Evolutionary conservation across 2,329 filamentous ascomycete species (phyloP).

Genomic region (Teratosphaeriaceae sp.): DNA sequence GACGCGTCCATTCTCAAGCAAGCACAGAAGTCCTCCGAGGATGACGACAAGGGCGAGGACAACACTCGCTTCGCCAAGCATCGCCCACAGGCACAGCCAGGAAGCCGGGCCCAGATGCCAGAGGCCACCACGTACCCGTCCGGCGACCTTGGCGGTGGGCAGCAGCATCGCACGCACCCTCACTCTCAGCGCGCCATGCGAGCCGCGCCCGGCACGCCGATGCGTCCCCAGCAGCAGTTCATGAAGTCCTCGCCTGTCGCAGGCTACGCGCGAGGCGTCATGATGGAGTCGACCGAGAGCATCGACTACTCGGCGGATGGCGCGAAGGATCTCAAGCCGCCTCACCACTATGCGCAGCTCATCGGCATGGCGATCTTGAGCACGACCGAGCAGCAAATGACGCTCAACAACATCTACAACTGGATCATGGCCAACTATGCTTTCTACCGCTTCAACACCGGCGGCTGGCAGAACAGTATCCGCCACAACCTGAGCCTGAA

Average conservation of each 20-base stretch:
- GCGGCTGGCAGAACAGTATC: constrained; percentile 98
- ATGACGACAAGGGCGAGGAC: constrained; percentile 34
- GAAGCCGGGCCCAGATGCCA: constrained; percentile 14
- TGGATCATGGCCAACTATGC: constrained; percentile 89
- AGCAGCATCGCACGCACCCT: constrained; percentile 28
- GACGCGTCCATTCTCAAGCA: constrained; percentile 33
- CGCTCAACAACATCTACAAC: constrained; percentile 85
- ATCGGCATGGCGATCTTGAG: constrained; percentile 94
- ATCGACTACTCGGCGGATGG: constrained; percentile 76
- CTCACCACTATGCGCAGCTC: constrained; percentile 93
- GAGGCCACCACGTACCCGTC: constrained; percentile 10
- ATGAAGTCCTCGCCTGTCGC: constrained; percentile 41
- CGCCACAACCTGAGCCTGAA: constrained; percentile 93
- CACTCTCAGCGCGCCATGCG: constrained; percentile 30
- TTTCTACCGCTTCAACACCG: constrained; percentile 80
- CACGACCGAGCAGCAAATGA: constrained; percentile 79
- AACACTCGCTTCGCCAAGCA: constrained; percentile 12
- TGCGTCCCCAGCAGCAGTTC: constrained; percentile 25
- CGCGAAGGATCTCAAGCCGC: constrained; percentile 87
- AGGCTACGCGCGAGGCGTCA: constrained; percentile 43
- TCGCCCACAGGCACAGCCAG: constrained; percentile 21
- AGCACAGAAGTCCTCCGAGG: constrained; percentile 35
- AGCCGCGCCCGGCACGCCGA: constrained; percentile 31
- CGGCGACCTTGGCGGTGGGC: constrained; percentile 15
- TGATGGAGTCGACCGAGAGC: constrained; percentile 48